Evolutionary conservation across 2,329 filamentous ascomycete species (phyloP).

Genomic region (Hymenoscyphus linearis): DNA sequence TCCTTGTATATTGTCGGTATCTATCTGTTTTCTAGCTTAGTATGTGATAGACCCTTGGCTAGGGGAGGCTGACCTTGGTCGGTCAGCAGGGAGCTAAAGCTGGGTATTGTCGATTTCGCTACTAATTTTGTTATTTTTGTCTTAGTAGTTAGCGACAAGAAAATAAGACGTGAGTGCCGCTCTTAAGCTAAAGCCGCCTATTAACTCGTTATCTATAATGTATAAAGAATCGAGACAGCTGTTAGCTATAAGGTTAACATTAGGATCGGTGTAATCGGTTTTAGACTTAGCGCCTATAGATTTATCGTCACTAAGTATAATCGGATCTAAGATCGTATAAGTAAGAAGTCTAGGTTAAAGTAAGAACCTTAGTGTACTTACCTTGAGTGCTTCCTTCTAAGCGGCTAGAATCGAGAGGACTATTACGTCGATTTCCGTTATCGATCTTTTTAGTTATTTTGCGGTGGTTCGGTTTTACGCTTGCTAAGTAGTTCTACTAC

Average conservation of each 20-base stretch:
- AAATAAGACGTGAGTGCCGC: constrained; percentile 12
- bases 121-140: no score
- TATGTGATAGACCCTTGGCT: constrained; percentile 10
- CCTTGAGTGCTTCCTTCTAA: constrained; percentile 15
- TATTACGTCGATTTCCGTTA: constrained; percentile 13
- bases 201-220: constrained; percentile 8
- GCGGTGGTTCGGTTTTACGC: constrained; percentile 8
- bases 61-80: constrained; percentile 14
- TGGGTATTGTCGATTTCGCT: constrained; percentile 10
- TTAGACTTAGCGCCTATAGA: constrained; percentile 15
- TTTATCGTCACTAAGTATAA: constrained; percentile 20
- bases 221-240: constrained; percentile 11
- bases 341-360: constrained; percentile 14
- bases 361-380: constrained; percentile 16
- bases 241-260: constrained; percentile 14
- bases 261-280: constrained; percentile 15
- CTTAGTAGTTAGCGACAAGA: constrained; percentile 14
- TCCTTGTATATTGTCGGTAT: constrained; percentile 14
- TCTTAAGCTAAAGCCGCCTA: constrained; percentile 12
- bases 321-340: constrained; percentile 17
- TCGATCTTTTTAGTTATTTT: constrained; percentile 9
- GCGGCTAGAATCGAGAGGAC: constrained; percentile 11
- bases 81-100: constrained; percentile 11
- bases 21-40: constrained; percentile 14
- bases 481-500: constrained; percentile 9